Base-by-base conservation (phyloP, 306 rosid genomes). In the Quercus mongolica region DNA sequence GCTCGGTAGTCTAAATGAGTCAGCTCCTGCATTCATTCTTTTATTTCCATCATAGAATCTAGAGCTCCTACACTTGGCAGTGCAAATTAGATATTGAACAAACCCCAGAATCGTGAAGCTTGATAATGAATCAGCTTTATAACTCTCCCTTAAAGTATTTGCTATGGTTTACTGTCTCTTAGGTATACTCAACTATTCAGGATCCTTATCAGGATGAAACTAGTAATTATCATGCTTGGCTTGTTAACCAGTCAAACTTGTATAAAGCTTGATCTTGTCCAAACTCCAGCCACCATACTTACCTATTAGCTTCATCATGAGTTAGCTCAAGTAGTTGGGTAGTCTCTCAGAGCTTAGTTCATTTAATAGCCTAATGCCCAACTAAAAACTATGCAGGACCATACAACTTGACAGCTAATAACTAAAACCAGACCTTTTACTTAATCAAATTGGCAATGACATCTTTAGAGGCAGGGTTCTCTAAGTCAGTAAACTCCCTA, bases 391-490 rank as follows among this genome's bases (percentile, higher is more conserved):
- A 31, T 3, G 31, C 72, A 52, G 44, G 81, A 59, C 77, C 51
- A 75, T 80, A 33, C 1, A 62, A 51, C 68, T 62, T 74, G n/a
- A 79, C 13, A n/a, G 21, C 71, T 63, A 83, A n/a, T 54, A 67
- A 23, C 13, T 56, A 68, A 82, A 62, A 73, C 38, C 25, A 62
- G 17, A 17, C 4, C 54, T 31, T 74, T 25, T 41, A 30, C 80
- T 14, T 72, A 28, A 67, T 67, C 71, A 67, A 3, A 35, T 67
- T 33, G 49, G 26, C 14, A n/a, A 35, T 67, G 26, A 35, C 51
- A 67, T 56, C 75, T 76, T 52, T 5, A 55, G 67, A 82, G 71
- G 71, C 56, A n/a, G 73, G 62, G 15, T 26, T 41, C 59, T 58
- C 52, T 18, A 58, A 79, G 31, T 12, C 63, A 76, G 77, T 72